A percentile compares a stretch with the other conserved stretches of the same genome.
Evolutionary conservation across 257 asterid genomes (phyloP).

Genomic region (Solanum commersonii): DNA sequence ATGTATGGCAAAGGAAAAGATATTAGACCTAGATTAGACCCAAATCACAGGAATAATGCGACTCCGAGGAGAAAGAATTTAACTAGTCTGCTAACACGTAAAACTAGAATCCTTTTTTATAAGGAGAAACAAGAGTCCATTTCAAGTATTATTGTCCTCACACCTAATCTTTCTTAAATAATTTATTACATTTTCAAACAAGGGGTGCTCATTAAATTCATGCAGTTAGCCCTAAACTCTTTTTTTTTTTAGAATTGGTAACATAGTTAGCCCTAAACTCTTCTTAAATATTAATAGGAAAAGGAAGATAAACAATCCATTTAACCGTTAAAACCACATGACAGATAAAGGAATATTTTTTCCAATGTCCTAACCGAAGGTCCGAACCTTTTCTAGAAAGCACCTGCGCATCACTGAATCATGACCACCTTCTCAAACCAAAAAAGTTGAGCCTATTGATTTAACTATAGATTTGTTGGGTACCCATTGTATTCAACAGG

Average conservation of each 20-base stretch:
- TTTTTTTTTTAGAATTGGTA: too few relatives aligned
- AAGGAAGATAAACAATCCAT: background rate
- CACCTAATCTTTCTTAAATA: background rate
- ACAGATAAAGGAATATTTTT: background rate
- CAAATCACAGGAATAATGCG: background rate
- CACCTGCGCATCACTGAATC: background rate
- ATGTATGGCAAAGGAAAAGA: background rate
- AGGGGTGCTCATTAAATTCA: background rate
- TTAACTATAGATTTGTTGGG: background rate
- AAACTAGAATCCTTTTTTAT: background rate
- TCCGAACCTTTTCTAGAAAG: background rate
- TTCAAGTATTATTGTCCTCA: background rate
- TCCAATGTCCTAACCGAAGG: background rate
- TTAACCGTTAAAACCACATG: background rate
- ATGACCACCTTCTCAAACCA: background rate
- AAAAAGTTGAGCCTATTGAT: background rate
- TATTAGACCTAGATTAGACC: background rate
- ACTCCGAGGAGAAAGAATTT: background rate
- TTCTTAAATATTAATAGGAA: background rate
- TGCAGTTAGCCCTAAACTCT: background rate
- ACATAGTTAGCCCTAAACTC: background rate
- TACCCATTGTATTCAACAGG: background rate
- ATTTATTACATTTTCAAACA: background rate
- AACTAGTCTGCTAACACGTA: background rate
- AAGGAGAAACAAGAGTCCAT: background rate